Conservation (phyloP, 228 moss, liverwort and hornwort genomes). For the Sphagnum fallax region DNA sequence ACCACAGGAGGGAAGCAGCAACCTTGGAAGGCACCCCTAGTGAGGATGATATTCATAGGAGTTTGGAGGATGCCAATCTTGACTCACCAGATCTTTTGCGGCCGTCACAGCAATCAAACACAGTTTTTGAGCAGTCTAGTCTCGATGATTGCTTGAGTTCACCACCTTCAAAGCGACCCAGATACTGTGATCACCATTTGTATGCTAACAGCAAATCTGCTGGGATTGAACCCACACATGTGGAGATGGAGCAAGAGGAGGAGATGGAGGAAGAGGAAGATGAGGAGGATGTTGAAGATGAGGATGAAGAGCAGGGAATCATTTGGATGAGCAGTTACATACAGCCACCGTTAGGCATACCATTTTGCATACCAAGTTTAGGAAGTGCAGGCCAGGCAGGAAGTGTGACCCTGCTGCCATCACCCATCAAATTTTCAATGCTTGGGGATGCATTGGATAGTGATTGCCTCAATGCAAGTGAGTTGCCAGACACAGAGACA, state of each 20-base stretch:
- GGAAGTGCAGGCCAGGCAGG: constrained; percentile 55
- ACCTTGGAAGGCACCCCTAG: constrained; percentile 30
- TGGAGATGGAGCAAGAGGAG: constrained; percentile 17
- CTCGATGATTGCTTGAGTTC: constrained; percentile 36
- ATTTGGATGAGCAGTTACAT: constrained; percentile 35
- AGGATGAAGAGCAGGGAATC: constrained; percentile 29
- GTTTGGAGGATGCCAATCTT: constrained; percentile 53
- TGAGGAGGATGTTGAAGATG: constrained; percentile 52
- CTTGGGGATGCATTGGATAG: constrained; percentile 77
- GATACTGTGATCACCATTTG: constrained; percentile 25
- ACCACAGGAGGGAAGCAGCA: constrained; percentile 37
- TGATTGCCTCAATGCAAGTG: constrained; percentile 45
- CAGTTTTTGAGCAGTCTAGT: constrained; percentile 61
- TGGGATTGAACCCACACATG: constrained; percentile 13
- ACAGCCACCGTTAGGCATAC: constrained; percentile 78
- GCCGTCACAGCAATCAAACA: constrained; percentile 61
- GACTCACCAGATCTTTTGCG: constrained; percentile 60
- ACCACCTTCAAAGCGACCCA: constrained; percentile 53
- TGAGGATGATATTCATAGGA: constrained; percentile 53
- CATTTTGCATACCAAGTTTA: constrained; percentile 72
- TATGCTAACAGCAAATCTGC: constrained; percentile 35
- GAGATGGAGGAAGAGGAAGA: constrained; percentile 19
- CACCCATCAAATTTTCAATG: constrained; percentile 66
- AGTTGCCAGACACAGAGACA: constrained; percentile 52
- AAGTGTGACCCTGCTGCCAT: constrained; percentile 48